A percentile compares a stretch with the other conserved stretches of the same genome.
phyloP scores from a whole-genome alignment of 768 basidiomycete genomes.

The Neoboletus brunneissimus region DNA sequence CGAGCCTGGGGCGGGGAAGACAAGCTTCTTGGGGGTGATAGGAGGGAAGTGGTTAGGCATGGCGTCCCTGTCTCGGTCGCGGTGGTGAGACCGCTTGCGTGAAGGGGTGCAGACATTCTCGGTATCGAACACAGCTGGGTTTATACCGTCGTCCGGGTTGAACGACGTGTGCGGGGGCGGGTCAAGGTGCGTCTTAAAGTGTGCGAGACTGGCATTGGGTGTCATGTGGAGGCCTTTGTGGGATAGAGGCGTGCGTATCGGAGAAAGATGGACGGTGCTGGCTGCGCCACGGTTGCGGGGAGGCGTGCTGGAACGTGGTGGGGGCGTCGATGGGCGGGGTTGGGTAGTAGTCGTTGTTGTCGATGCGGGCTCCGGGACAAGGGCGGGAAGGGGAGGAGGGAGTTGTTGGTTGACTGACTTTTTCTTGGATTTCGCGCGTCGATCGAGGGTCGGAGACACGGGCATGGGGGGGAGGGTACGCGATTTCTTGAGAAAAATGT shows the following conservation, averaged over 20 bases:
- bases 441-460: conserved; percentile 45
- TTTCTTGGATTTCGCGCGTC: conserved; percentile 28
- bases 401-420: conserved; percentile 15
- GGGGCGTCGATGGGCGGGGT: conserved; percentile 32
- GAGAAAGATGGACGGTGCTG: conserved; percentile 47
- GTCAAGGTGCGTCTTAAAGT: conserved; percentile 68
- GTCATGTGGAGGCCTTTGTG: conserved; percentile 70
- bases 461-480: conserved; percentile 41
- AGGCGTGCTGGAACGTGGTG: conserved; percentile 41
- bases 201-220: conserved; percentile 59
- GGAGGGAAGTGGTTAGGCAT: conserved; percentile 31
- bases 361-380: conserved; percentile 27
- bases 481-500: conserved; percentile 32
- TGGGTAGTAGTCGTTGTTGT: conserved; percentile 10
- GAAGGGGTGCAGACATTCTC: conserved; percentile 45
- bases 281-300: conserved; percentile 26
- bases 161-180: conserved; percentile 47
- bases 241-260: conserved; percentile 63
- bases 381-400: conserved; percentile 21
- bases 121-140: conserved; percentile 37
- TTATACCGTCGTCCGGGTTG: conserved; percentile 31
- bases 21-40: conserved; percentile 44
- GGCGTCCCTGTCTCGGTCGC: conserved; percentile 21
- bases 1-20: conserved; percentile 31
- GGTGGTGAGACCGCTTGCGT: conserved; percentile 38